Conservation (phyloP, 2,329 filamentous ascomycete species). For the Talaromyces sp. region DNA sequence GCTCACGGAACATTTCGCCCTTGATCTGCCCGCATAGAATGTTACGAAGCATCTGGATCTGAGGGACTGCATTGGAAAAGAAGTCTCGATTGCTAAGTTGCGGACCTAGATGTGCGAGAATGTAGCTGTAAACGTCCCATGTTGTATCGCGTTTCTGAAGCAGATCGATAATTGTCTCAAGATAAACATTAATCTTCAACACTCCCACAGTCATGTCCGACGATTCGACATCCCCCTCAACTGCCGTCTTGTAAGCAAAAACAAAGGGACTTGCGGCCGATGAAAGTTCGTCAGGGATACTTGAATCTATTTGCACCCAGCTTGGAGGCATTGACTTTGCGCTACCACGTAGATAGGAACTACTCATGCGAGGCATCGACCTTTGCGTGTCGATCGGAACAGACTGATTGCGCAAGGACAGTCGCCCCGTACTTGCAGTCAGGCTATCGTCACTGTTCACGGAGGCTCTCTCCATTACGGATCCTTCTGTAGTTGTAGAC, state of each 20-base stretch:
- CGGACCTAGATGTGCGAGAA: constrained; percentile 77
- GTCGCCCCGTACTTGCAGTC: constrained; percentile 28
- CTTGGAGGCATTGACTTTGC: constrained; percentile 43
- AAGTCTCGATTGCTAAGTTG: constrained; percentile 88
- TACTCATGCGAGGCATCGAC: constrained; percentile 32
- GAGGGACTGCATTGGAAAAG: constrained; percentile 68
- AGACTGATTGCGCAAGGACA: constrained; percentile 31
- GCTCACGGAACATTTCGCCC: constrained; percentile 72
- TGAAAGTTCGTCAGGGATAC: constrained; percentile 53
- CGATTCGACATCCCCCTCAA: constrained; percentile 22
- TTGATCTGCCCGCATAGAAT: constrained; percentile 80
- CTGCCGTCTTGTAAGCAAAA: constrained; percentile 43
- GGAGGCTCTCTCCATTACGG: constrained; percentile 33
- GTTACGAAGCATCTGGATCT: constrained; percentile 71
- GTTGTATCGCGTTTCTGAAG: constrained; percentile 65
- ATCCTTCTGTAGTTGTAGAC: constrained; percentile 42
- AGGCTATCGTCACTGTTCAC: constrained; percentile 36
- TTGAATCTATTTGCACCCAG: constrained; percentile 57
- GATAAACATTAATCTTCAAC: constrained; percentile 64
- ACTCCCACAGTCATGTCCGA: constrained; percentile 37
- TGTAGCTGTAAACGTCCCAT: constrained; percentile 91
- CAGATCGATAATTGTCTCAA: constrained; percentile 72
- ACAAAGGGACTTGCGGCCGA: constrained; percentile 48
- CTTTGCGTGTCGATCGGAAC: constrained; percentile 28
- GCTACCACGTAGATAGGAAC: constrained; percentile 30